Evolutionary conservation across 495 filamentous ascomycete genomes (phyloP).

Genomic region (Penicillium lividum): DNA sequence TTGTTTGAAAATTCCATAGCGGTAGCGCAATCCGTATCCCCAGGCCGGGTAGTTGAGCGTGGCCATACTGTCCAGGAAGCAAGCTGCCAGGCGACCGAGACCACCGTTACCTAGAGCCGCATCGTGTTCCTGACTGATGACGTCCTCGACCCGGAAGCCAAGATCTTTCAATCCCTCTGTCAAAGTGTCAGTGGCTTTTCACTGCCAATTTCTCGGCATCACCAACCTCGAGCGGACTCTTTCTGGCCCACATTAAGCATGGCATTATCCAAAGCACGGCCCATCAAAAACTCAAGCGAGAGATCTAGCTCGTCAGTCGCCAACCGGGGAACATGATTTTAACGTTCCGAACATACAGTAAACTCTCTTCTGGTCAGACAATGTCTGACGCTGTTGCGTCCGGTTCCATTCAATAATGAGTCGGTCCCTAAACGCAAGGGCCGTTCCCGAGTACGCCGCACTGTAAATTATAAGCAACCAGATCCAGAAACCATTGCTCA

Average conservation of each 20-base stretch:
- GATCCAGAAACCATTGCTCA: not conserved
- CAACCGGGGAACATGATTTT: not conserved
- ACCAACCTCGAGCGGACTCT: conserved; percentile 71
- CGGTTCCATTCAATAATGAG: conserved; percentile 96
- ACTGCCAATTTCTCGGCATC: not conserved
- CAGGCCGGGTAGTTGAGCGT: conserved; percentile 94
- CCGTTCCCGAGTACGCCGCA: conserved; percentile 87
- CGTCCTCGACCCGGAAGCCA: conserved; percentile 94
- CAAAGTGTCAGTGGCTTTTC: conserved; percentile 6
- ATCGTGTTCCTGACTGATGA: conserved; percentile 93
- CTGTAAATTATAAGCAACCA: conserved; percentile 30
- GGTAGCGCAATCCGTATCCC: conserved; percentile 93
- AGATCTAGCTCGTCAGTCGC: conserved; percentile 56
- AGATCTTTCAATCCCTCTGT: conserved; percentile 81
- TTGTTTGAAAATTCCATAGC: conserved; percentile 99
- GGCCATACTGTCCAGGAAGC: conserved; percentile 94
- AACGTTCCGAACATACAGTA: conserved; percentile 61
- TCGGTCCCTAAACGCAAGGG: conserved; percentile 88
- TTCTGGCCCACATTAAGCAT: conserved; percentile 96
- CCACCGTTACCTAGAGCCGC: conserved; percentile 96
- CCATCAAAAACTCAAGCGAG: conserved; percentile 97
- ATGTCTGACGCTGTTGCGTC: conserved; percentile 94
- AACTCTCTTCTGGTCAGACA: conserved; percentile 83
- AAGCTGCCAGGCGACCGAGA: conserved; percentile 90
- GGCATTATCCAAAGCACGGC: conserved; percentile 92